Conservation (phyloP, 1,139 yeast genomes). For the Saccharomyces uvarum region DNA sequence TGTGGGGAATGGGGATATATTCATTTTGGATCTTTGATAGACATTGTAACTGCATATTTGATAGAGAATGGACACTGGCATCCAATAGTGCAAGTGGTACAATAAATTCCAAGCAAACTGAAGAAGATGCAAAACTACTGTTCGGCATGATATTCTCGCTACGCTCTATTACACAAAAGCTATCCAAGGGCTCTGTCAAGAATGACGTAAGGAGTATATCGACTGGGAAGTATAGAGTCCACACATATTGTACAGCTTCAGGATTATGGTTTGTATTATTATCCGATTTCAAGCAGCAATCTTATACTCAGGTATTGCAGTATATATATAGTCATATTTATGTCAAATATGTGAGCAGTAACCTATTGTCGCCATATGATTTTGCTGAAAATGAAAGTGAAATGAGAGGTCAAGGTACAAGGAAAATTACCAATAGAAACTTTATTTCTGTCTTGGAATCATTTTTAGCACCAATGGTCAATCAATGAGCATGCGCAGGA, state of each 20-base stretch:
- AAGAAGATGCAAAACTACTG: slow-evolving; percentile 65
- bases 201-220: slow-evolving; percentile 59
- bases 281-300: slow-evolving; percentile 59
- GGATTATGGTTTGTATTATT: slow-evolving; percentile 69
- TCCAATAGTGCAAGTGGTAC: slow-evolving; percentile 37
- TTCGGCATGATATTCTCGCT: slow-evolving; percentile 85
- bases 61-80: slow-evolving; percentile 47
- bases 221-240: slow-evolving; percentile 70
- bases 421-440: slow-evolving; percentile 26
- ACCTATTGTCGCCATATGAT: slow-evolving; percentile 33
- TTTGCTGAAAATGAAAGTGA: slow-evolving; percentile 26
- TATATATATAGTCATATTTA: slow-evolving; percentile 64
- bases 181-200: slow-evolving; percentile 34
- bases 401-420: slow-evolving; percentile 28
- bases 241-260: slow-evolving; percentile 70
- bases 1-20: slow-evolving; percentile 45
- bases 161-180: slow-evolving; percentile 61
- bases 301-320: slow-evolving; percentile 52
- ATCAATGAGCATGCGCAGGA: slow-evolving; percentile 7
- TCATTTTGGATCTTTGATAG: slow-evolving; percentile 86
- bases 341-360: slow-evolving; percentile 61
- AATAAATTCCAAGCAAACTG: slow-evolving; percentile 49
- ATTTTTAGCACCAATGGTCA: slow-evolving; percentile 28
- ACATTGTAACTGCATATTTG: slow-evolving; percentile 74
- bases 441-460: slow-evolving; percentile 27